Base-by-base conservation (phyloP, 2,329 filamentous ascomycete species). In the Akanthomyces muscarius region DNA sequence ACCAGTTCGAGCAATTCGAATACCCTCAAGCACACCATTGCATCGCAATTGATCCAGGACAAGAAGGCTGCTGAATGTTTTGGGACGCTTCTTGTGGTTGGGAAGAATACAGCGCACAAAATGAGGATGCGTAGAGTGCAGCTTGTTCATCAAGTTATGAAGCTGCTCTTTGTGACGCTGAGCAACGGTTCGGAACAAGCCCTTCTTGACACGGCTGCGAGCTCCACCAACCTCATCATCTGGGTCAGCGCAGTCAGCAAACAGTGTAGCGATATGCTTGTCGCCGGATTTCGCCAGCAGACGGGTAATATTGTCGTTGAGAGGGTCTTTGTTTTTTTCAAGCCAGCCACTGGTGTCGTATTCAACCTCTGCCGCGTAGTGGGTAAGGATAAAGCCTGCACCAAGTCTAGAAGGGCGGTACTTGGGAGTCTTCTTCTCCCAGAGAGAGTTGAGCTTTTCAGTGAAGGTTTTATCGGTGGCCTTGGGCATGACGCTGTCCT, bases 401-500 rank as follows among this genome's bases (percentile, higher is more conserved):
- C 87, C 90, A 16, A 97, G 84, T 18, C 95, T 86, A 21, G 93
- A 95, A 7, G 92, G 86, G 56, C 92, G 89, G 75, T 99, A 99
- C 74, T 99, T 99, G 53, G 86, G 84, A 41, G 92, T 95, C 75
- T 97, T 98, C 72, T 93, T 92, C 73, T 98, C 93, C 95, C 96
- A 99, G 1, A 99, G 78, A 0, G 89, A 89, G 76, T 99, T 91
- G n/a, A 99, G 82, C 76, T 99, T 99, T 70, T 99, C 96, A 0
- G 94, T 98, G 71, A 99, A 99, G 8, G 90, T 92, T 75, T 91
- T 94, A 75, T 99, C 96, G 1, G 94, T 97, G 4, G 95, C 95
- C 76, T 98, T 99, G 38, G 95, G 95, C 95, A 99, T 99, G 38
- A 99, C 96, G 54, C 89, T 95, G 76, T 99, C 95, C 76, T 99